Evolutionary conservation across 805 yeast genomes (phyloP).

Genomic region (Ogataea parapolymorpha): DNA sequence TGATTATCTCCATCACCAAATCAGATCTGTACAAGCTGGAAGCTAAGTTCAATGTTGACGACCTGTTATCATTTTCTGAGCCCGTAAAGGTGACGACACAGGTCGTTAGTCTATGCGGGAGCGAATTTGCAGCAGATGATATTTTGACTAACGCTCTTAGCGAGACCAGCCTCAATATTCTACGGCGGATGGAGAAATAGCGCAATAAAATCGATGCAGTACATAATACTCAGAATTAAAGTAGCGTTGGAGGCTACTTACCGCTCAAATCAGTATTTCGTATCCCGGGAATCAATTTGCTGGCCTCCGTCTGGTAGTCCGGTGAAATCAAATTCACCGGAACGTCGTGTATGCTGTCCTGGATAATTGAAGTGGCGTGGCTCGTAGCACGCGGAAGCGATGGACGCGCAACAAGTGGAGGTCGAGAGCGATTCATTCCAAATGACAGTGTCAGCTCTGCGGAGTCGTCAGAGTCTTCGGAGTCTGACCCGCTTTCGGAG

Average conservation of each 20-base stretch:
- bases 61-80: constrained; percentile 8
- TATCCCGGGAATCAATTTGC: constrained; percentile 13
- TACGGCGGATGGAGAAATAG: constrained; percentile 10
- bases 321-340: constrained; percentile 10
- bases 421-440: constrained; percentile 7
- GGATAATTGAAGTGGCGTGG: background rate
- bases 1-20: constrained; percentile 8
- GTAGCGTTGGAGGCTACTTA: background rate
- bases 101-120: constrained; percentile 2
- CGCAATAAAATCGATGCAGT: constrained; percentile 3
- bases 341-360: constrained; percentile 14
- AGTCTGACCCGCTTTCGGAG: constrained; percentile 8
- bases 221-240: too few species aligned
- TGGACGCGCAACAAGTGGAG: background rate
- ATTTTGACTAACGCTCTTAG: constrained; percentile 7
- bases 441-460: constrained; percentile 21
- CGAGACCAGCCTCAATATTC: constrained; percentile 4
- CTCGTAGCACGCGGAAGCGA: constrained; percentile 3
- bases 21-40: constrained; percentile 12
- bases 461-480: constrained; percentile 15
- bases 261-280: constrained; percentile 5
- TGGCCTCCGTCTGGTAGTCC: constrained; percentile 8
- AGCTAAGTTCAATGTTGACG: constrained; percentile 5
- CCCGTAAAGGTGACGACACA: constrained; percentile 7
- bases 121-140: background rate